These are phyloP conservation scores for Myxozyma kluyveri DNA, from an alignment of 805 yeast species.

Conservation along the genomic window DNA sequence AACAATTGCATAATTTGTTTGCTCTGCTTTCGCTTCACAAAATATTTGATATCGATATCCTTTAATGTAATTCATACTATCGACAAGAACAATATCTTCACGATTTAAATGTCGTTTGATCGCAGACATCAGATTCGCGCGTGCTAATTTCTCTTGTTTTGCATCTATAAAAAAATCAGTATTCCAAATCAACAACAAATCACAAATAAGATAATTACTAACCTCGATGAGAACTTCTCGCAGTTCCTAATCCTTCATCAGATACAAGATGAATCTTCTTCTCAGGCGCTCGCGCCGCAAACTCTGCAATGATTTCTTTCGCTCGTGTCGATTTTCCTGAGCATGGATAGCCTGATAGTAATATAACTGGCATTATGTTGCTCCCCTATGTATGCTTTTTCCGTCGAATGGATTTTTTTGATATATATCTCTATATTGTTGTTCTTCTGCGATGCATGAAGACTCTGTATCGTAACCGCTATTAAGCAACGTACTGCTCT, in stretches of 20 bases:
- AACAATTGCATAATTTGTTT: conserved; percentile 78
- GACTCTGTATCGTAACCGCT: too few species aligned
- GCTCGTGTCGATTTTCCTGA: conserved; percentile 84
- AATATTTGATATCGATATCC: conserved; percentile 92
- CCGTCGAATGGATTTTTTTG: too few species aligned
- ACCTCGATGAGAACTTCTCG: conserved; percentile 58
- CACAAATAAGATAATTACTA: background rate
- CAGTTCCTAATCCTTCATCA: conserved; percentile 74
- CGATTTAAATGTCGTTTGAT: conserved; percentile 76
- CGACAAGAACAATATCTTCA: conserved; percentile 73
- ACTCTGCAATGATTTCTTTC: conserved; percentile 46
- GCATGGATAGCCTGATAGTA: conserved; percentile 81
- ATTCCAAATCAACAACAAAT: background rate
- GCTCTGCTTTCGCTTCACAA: conserved; percentile 84
- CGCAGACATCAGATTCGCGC: conserved; percentile 85
- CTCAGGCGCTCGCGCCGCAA: conserved; percentile 56
- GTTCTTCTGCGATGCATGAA: too few species aligned
- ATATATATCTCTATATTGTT: too few species aligned
- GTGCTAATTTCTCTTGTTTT: conserved; percentile 69
- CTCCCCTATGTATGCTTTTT: too few species aligned
- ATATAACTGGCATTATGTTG: conserved; percentile 80
- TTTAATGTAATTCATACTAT: conserved; percentile 83
- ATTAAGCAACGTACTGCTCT: too few species aligned
- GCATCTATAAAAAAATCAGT: conserved; percentile 50
- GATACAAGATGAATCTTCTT: conserved; percentile 65